A percentile compares a stretch with the other conserved stretches of the same genome.
Evolutionary conservation across 495 filamentous ascomycete species (phyloP).

Genomic region (Xylaria intraflava): DNA sequence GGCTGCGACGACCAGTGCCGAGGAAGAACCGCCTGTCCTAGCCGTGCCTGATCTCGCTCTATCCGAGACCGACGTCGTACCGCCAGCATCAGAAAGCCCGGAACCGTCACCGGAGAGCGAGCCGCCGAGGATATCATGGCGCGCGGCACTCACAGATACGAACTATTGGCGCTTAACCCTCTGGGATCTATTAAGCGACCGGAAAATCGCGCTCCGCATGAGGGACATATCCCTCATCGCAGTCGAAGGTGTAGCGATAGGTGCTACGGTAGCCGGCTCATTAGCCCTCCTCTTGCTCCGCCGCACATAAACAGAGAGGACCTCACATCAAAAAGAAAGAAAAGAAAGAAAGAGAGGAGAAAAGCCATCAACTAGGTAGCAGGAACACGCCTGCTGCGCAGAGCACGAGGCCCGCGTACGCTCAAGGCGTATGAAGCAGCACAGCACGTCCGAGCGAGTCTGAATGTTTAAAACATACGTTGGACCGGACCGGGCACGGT

Average conservation of each 20-base stretch:
- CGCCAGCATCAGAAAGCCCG: not conserved
- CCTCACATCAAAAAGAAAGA: too few relatives aligned
- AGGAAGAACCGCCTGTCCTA: slow-evolving; percentile 5
- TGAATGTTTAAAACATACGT: too few relatives aligned
- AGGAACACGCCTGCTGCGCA: not conserved
- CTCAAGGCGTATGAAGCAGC: too few relatives aligned
- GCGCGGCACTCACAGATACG: slow-evolving; percentile 40
- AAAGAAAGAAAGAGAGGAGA: too few relatives aligned
- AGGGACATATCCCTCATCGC: slow-evolving; percentile 66
- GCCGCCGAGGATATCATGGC: slow-evolving; percentile 41
- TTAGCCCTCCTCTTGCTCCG: slow-evolving; percentile 46
- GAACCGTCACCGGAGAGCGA: not conserved
- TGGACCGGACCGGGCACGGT: too few relatives aligned
- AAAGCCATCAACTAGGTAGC: too few relatives aligned
- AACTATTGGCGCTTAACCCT: slow-evolving; percentile 24
- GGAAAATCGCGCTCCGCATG: slow-evolving; percentile 58
- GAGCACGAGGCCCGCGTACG: too few relatives aligned
- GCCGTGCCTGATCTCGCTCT: not conserved
- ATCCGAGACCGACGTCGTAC: not conserved
- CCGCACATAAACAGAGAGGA: not conserved
- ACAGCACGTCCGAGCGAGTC: too few relatives aligned
- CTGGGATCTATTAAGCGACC: slow-evolving; percentile 62
- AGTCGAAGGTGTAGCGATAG: slow-evolving; percentile 65
- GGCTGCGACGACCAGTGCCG: slow-evolving; percentile 8
- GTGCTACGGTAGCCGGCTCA: slow-evolving; percentile 56